A percentile compares a stretch with the other conserved stretches of the same genome.
Conservation (phyloP, 2,329 filamentous ascomycete species). For the Xylaria sp. region DNA sequence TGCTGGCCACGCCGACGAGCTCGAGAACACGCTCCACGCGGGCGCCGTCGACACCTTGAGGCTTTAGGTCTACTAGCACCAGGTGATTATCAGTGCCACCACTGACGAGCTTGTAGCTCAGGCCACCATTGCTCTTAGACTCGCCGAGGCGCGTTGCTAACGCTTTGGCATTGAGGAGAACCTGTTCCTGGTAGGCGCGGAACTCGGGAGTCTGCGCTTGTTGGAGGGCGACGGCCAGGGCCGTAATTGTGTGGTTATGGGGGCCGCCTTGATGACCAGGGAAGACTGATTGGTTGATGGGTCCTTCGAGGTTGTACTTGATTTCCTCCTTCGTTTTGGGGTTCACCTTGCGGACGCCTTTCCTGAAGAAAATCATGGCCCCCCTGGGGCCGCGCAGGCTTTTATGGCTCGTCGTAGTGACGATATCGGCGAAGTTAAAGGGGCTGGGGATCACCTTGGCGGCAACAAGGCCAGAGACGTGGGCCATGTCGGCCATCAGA, state of each 20-base stretch:
- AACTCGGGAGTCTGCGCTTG: slow-evolving; percentile 92
- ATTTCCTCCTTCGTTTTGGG: slow-evolving; percentile 87
- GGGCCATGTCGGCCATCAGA: slow-evolving; percentile 94
- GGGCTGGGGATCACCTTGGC: slow-evolving; percentile 91
- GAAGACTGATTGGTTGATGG: slow-evolving; percentile 97
- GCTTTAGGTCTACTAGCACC: slow-evolving; percentile 90
- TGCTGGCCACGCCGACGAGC: slow-evolving; percentile 93
- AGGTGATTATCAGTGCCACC: slow-evolving; percentile 98
- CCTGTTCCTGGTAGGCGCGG: slow-evolving; percentile 89
- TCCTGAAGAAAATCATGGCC: slow-evolving; percentile 98
- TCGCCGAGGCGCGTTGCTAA: slow-evolving; percentile 76
- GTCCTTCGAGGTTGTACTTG: slow-evolving; percentile 88
- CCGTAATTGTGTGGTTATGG: slow-evolving; percentile 99
- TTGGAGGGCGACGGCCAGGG: slow-evolving; percentile 91
- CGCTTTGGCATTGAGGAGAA: slow-evolving; percentile 90
- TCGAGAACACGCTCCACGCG: slow-evolving; percentile 91
- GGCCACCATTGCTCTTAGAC: slow-evolving; percentile 77
- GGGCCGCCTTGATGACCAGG: slow-evolving; percentile 97
- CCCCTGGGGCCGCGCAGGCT: slow-evolving; percentile 93
- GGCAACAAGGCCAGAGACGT: slow-evolving; percentile 93
- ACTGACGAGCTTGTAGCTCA: slow-evolving; percentile 89
- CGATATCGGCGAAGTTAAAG: slow-evolving; percentile 90
- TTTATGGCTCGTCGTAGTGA: slow-evolving; percentile 98
- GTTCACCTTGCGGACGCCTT: slow-evolving; percentile 85
- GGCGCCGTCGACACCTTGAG: slow-evolving; percentile 86